Evolutionary conservation across 441 rosid genomes (phyloP).

Genomic region (Jatropha multifida): DNA sequence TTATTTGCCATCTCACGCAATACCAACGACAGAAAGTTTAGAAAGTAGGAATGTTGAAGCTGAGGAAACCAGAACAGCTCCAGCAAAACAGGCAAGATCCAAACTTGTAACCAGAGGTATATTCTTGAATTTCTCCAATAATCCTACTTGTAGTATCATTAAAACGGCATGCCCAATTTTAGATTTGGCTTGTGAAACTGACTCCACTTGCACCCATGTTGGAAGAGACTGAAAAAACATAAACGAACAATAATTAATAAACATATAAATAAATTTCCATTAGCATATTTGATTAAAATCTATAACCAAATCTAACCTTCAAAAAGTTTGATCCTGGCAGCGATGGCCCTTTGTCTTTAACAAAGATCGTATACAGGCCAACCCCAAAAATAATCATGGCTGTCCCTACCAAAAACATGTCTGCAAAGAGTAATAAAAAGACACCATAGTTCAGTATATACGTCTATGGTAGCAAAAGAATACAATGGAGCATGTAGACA

Average conservation of each 20-base stretch:
- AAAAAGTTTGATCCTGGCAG: conserved; percentile 45
- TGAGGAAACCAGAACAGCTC: conserved; percentile 53
- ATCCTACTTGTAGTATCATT: conserved; percentile 75
- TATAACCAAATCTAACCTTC: conserved; percentile 28
- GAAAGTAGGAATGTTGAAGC: conserved; percentile 63
- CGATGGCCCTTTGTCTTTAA: conserved; percentile 28
- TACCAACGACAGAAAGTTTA: conserved; percentile 35
- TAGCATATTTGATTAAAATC: too few species aligned
- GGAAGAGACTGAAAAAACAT: conserved; percentile 43
- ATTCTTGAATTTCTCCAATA: conserved; percentile 59
- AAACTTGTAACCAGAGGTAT: conserved; percentile 45
- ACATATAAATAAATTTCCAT: too few species aligned
- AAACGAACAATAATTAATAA: background rate
- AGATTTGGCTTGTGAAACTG: conserved; percentile 61
- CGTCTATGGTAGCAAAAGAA: background rate
- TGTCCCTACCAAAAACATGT: conserved; percentile 64
- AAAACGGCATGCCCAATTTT: conserved; percentile 67
- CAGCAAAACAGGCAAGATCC: conserved; percentile 72
- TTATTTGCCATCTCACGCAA: conserved; percentile 3
- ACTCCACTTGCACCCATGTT: conserved; percentile 47
- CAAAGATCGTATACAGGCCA: conserved; percentile 59
- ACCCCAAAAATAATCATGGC: conserved; percentile 65
- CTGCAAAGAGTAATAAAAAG: conserved; percentile 33
- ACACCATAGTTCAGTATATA: background rate
- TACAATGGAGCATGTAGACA: too few species aligned